phyloP scores from a whole-genome alignment of 177 flowering plant species.

The Telopea speciosissima region DNA sequence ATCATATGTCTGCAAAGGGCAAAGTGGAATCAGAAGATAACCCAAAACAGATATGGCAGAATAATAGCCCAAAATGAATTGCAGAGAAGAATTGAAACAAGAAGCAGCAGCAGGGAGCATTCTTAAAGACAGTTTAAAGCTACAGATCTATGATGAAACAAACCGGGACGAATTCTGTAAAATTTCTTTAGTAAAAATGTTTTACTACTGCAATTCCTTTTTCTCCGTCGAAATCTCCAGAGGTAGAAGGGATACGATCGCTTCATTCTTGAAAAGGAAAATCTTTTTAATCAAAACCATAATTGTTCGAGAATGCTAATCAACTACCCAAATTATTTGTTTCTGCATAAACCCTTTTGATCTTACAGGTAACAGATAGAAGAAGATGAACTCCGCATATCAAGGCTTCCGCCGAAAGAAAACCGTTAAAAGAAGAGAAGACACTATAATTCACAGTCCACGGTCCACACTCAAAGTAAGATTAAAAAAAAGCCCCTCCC shows the following conservation, averaged over 20 bases:
- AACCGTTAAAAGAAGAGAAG: background rate
- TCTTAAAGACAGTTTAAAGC: no score
- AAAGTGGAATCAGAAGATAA: slow-evolving; percentile 1
- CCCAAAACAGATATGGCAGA: background rate
- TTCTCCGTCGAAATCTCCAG: background rate
- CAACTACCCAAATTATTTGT: no score
- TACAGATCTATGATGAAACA: background rate
- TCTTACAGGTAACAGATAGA: no score
- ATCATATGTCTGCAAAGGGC: slow-evolving; percentile 71
- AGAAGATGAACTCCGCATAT: background rate
- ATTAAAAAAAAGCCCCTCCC: background rate
- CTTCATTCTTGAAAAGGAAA: background rate
- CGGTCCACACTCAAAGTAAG: background rate
- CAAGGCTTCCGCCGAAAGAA: background rate
- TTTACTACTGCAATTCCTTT: no score
- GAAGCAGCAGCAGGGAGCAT: background rate
- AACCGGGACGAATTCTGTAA: background rate
- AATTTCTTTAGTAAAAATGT: background rate
- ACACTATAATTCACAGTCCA: background rate
- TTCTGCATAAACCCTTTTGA: no score
- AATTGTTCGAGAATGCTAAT: background rate
- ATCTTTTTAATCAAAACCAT: background rate
- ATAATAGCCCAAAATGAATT: no score
- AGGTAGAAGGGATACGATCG: background rate
- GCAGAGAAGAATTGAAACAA: background rate